A percentile compares a stretch with the other conserved stretches of the same genome.
Conservation (phyloP, 305 asterid genomes). For the Rubia balearica region DNA sequence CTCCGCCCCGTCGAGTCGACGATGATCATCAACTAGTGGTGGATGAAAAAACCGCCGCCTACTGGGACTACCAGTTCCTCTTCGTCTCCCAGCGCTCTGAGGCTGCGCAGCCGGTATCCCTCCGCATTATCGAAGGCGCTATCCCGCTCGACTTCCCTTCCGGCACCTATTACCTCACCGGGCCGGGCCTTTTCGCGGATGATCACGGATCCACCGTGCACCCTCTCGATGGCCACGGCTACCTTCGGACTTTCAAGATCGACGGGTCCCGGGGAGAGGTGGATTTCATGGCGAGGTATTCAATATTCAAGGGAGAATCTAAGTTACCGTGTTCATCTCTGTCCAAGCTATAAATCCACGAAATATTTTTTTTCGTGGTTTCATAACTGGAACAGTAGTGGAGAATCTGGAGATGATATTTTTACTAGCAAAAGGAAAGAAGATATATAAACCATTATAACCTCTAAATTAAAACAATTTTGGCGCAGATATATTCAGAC, state of each 20-base stretch:
- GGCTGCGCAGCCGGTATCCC: constrained; percentile 49
- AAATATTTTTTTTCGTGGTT: too few species aligned
- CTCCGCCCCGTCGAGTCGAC: constrained; percentile 8
- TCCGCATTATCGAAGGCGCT: constrained; percentile 68
- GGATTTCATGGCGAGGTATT: constrained; percentile 74
- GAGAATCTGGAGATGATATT: too few species aligned
- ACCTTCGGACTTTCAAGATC: constrained; percentile 53
- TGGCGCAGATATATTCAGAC: constrained; percentile 39
- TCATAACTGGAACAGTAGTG: too few species aligned
- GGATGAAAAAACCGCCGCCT: constrained; percentile 64
- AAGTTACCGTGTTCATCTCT: neutral
- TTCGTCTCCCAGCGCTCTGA: constrained; percentile 90
- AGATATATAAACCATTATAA: too few species aligned
- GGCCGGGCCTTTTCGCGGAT: constrained; percentile 81
- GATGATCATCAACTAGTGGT: constrained; percentile 13
- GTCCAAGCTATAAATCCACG: too few species aligned
- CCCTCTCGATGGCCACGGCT: constrained; percentile 94
- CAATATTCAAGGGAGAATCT: neutral
- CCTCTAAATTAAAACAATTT: neutral
- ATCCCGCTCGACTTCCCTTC: constrained; percentile 68
- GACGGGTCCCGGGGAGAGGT: constrained; percentile 42
- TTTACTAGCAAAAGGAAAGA: too few species aligned
- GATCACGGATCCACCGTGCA: constrained; percentile 98
- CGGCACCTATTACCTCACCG: constrained; percentile 80
- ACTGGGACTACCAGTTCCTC: constrained; percentile 83